Base-by-base conservation (phyloP, 768 basidiomycete genomes). In the Leccinum disarticulatum region DNA sequence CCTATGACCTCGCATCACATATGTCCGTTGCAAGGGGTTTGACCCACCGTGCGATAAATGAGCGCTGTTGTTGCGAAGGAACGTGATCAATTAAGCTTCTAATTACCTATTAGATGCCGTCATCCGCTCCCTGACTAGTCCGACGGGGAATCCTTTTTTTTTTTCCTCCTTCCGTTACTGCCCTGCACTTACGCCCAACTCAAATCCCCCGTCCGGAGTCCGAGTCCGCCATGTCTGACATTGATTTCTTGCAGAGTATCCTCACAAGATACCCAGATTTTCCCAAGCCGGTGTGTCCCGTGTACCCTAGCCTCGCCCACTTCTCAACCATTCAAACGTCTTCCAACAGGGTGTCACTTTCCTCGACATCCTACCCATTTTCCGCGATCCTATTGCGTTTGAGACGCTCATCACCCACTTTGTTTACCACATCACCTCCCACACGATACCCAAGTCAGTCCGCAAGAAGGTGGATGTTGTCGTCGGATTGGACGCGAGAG, bases 401-500 rank as follows among this genome's bases (percentile, higher is more conserved):
- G 96, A 98, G 78, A 87, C 90, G 0, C 83, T 98, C 43, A 89
- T 97, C 71, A 93, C 93, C 13, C 89, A 97, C 71, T 80, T 98
- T 60, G 72, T 91, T 55, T 83, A 95, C 75, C 96, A 90, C 70
- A 77, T 98, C 70, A 87, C 87, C 55, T 92, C 91, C 27, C 77
- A 86, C 60, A 93, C 90, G 8, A 79, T 95, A 65, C 81, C 83
- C 22, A 77, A 77, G 51, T 78, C 84, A 14, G 77, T 83, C 3
- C 76, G 75, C 54, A 82, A 82, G 63, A 93, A 88, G 74, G 83
- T 95, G 65, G 96, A 99, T 74, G 90, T 92, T 55, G 82, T 99
- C 64, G 93, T 99, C 57, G 97, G 92, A 33, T 82, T 99, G 48
- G 97, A 99, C 73, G 96, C 96, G 25, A 83, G 97, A 57, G 97